Evolutionary conservation across 148 eudicot species (phyloP).

Genomic region (Polygonum maritimum): DNA sequence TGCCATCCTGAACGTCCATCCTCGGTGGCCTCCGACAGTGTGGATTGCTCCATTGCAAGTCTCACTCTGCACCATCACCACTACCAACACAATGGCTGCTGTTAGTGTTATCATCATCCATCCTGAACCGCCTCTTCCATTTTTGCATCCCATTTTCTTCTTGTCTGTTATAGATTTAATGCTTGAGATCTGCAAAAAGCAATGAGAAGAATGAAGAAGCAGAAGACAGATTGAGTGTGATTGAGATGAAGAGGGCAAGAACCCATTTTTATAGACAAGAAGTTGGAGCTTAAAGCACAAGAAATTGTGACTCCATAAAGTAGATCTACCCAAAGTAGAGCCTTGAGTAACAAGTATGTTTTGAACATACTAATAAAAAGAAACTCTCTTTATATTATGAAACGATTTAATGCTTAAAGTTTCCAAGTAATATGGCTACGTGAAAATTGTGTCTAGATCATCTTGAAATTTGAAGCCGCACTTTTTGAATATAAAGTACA

Average conservation of each 20-base stretch:
- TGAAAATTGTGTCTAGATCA: not conserved
- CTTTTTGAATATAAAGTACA: not conserved
- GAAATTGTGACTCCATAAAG: not conserved
- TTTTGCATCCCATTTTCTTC: not conserved
- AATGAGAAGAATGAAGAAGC: not conserved
- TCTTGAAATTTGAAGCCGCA: not conserved
- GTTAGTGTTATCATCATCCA: slow-evolving; percentile 1
- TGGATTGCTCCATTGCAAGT: slow-evolving; percentile 15
- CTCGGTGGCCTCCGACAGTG: slow-evolving; percentile 19
- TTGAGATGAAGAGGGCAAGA: not conserved
- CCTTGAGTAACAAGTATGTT: too few species aligned
- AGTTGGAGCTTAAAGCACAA: not conserved
- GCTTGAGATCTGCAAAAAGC: too few species aligned
- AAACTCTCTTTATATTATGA: too few species aligned
- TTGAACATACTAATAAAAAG: too few species aligned
- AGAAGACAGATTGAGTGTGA: not conserved
- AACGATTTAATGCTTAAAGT: too few species aligned
- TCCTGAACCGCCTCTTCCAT: slow-evolving; percentile 30
- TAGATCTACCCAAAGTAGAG: not conserved
- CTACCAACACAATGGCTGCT: slow-evolving; percentile 13
- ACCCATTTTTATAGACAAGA: not conserved
- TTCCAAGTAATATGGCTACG: not conserved
- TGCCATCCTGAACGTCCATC: slow-evolving; percentile 22
- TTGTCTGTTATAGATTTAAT: too few species aligned
- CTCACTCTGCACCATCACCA: slow-evolving; percentile 15